Conservation (phyloP, 2,329 filamentous ascomycete species). For the Fusarium sp. region DNA sequence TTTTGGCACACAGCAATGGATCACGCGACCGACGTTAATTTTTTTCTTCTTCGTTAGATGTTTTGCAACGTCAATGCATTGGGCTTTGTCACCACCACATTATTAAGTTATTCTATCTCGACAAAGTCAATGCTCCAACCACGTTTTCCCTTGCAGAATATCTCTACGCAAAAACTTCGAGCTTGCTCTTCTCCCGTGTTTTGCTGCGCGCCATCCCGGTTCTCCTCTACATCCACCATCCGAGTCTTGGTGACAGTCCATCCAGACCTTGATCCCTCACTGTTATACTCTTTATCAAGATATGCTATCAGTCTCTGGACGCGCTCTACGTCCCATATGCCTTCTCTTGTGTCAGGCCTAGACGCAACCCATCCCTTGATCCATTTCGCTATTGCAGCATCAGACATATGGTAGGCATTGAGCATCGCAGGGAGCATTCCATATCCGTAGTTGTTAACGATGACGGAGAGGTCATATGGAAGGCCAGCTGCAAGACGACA, state of each 20-base stretch:
- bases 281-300: conserved; percentile 23
- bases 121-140: conserved; percentile 37
- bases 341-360: conserved; percentile 16
- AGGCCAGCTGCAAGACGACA: conserved; percentile 25
- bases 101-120: conserved; percentile 14
- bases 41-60: not conserved
- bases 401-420: conserved; percentile 24
- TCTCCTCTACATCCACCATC: conserved; percentile 23
- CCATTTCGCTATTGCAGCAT: conserved; percentile 4
- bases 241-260: conserved; percentile 26
- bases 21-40: not conserved
- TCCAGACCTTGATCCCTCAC: not conserved
- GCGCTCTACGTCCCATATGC: conserved; percentile 29
- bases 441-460: conserved; percentile 28
- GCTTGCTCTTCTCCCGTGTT: not conserved
- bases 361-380: conserved; percentile 20
- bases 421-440: conserved; percentile 31
- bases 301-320: conserved; percentile 21
- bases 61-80: not conserved
- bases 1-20: not conserved
- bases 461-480: conserved; percentile 3
- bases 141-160: conserved; percentile 17
- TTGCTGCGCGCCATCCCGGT: not conserved
- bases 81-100: not conserved
- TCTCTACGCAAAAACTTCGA: conserved; percentile 26